Conservation (phyloP, 2,329 filamentous ascomycete genomes). For the Cladorrhinum sp. region DNA sequence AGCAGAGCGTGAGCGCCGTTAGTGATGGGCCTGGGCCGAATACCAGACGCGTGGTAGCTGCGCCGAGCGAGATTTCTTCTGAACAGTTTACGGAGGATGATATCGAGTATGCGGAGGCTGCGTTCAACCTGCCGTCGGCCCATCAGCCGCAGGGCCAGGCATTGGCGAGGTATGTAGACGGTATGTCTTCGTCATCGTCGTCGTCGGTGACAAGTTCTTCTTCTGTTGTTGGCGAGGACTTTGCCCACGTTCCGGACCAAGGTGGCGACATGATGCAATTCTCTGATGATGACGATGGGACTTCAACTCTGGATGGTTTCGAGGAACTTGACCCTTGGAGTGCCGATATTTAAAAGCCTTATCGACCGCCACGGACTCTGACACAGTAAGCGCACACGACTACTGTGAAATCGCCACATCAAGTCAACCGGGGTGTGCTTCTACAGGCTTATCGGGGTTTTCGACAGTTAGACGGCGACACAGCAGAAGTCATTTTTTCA, state of each 20-base stretch:
- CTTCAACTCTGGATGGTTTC: slow-evolving; percentile 24
- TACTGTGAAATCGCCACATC: too few relatives aligned
- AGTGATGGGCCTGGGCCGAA: background rate
- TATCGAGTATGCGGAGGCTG: slow-evolving; percentile 33
- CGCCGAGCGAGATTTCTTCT: slow-evolving; percentile 22
- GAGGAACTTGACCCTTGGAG: slow-evolving; percentile 16
- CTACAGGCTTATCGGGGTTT: too few relatives aligned
- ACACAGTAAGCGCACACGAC: too few relatives aligned
- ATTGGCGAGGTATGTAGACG: slow-evolving; percentile 21
- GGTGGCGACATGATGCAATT: background rate
- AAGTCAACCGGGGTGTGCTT: too few relatives aligned
- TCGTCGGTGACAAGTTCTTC: background rate
- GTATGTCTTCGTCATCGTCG: background rate
- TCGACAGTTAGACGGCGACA: too few relatives aligned
- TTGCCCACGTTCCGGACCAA: background rate
- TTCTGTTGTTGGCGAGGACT: background rate
- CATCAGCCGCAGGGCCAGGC: slow-evolving; percentile 27
- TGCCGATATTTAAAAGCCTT: background rate
- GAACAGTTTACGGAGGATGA: slow-evolving; percentile 36
- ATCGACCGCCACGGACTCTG: background rate
- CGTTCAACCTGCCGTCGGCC: slow-evolving; percentile 33
- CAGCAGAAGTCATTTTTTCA: too few relatives aligned
- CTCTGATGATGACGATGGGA: slow-evolving; percentile 25
- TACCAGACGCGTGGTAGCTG: slow-evolving; percentile 5
- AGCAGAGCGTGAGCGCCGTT: slow-evolving; percentile 39